phyloP scores from a whole-genome alignment of 169 alveolate species.

The Cystoisospora suis region DNA sequence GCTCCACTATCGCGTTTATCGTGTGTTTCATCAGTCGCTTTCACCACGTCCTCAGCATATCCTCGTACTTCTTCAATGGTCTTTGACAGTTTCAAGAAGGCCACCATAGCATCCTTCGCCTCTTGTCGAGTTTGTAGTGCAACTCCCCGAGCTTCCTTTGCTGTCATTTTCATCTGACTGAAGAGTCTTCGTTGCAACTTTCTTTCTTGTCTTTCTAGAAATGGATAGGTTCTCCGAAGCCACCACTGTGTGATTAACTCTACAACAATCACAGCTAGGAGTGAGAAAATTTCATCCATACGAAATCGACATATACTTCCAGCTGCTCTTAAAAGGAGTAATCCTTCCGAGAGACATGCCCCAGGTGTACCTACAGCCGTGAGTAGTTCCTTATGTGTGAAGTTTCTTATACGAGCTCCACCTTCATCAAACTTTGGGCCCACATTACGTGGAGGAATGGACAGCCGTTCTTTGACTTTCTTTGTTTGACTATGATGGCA shows the following conservation, averaged over 20 bases:
- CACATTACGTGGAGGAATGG: slow-evolving; percentile 42
- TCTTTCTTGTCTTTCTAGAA: slow-evolving; percentile 47
- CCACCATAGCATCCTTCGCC: too few relatives aligned
- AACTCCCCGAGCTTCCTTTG: neutral
- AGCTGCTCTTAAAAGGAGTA: slow-evolving; percentile 48
- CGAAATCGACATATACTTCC: slow-evolving; percentile 48
- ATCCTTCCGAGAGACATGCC: slow-evolving; percentile 56
- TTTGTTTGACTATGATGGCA: too few relatives aligned
- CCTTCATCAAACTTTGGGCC: slow-evolving; percentile 62
- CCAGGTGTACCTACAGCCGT: slow-evolving; percentile 60
- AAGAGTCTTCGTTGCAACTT: neutral
- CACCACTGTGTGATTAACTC: slow-evolving; percentile 61
- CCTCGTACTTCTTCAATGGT: too few relatives aligned
- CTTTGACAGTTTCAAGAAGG: too few relatives aligned
- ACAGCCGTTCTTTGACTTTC: slow-evolving; percentile 12
- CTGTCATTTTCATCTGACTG: neutral
- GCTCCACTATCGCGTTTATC: too few relatives aligned
- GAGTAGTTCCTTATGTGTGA: slow-evolving; percentile 67
- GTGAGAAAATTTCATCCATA: slow-evolving; percentile 44
- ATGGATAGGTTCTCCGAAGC: slow-evolving; percentile 56
- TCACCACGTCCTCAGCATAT: too few relatives aligned
- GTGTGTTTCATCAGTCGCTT: too few relatives aligned
- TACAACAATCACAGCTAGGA: slow-evolving; percentile 54
- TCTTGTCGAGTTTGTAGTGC: too few relatives aligned
- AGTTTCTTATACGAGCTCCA: slow-evolving; percentile 62